A percentile compares a stretch with the other conserved stretches of the same genome.
These are phyloP conservation scores for Keithomyces neogunnii DNA, from an alignment of 2,329 filamentous ascomycete genomes.

Conservation along the genomic window DNA sequence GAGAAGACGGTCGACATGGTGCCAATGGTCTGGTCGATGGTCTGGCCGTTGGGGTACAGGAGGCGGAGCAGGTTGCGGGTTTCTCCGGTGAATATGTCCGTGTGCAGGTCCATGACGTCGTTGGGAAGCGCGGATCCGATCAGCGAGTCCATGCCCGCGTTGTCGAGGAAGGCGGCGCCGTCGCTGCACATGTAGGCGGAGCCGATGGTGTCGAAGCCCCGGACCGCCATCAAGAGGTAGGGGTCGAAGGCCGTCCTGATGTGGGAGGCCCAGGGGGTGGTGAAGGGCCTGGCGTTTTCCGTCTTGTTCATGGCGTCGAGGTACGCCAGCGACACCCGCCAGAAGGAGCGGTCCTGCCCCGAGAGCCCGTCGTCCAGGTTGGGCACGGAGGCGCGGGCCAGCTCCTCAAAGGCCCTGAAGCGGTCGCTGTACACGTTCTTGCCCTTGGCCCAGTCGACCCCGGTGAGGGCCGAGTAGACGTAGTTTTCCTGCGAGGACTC, in stretches of 20 bases:
- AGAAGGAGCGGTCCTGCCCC: conserved; percentile 6
- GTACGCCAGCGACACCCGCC: conserved; percentile 6
- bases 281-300: conserved; percentile 3
- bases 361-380: conserved; percentile 4
- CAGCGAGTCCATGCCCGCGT: conserved; percentile 7
- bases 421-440: conserved; percentile 4
- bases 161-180: conserved; percentile 7
- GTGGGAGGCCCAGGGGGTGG: background rate
- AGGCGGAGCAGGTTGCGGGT: conserved; percentile 7
- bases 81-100: conserved; percentile 7
- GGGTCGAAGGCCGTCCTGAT: conserved; percentile 6
- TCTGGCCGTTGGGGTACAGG: conserved; percentile 4
- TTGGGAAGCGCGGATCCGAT: conserved; percentile 6
- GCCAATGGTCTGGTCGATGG: background rate
- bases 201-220: conserved; percentile 7
- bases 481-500: conserved; percentile 5
- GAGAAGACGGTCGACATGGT: conserved; percentile 7
- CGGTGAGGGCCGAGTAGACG: conserved; percentile 6
- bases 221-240: conserved; percentile 3
- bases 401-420: conserved; percentile 2
- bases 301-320: conserved; percentile 5
- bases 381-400: conserved; percentile 2
- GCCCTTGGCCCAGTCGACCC: conserved; percentile 6
- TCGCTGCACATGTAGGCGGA: conserved; percentile 9
- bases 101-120: conserved; percentile 10